Evolutionary conservation across 257 asterid species (phyloP).

Genomic region (Penstemon newberryi): DNA sequence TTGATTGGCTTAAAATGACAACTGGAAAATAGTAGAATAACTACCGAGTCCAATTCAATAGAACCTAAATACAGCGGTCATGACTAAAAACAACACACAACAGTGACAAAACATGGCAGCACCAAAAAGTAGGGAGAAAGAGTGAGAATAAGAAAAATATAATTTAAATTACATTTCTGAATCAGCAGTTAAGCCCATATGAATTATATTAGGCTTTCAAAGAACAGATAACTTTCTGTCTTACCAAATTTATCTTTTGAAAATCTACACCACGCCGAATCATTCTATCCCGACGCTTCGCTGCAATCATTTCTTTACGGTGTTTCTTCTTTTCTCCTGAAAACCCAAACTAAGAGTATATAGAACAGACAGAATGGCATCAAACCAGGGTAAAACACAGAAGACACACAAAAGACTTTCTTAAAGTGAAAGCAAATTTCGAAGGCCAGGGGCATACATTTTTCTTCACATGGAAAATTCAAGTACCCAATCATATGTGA

Average conservation of each 20-base stretch:
- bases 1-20: conserved; percentile 12
- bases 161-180: conserved; percentile 15
- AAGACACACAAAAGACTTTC: background rate
- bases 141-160: conserved; percentile 7
- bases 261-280: conserved; percentile 83
- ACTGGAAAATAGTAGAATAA: background rate
- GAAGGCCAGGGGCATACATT: background rate
- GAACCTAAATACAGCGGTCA: conserved; percentile 18
- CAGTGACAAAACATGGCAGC: background rate
- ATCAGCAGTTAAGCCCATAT: background rate
- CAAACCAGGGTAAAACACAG: background rate
- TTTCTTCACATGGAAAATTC: background rate
- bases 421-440: background rate
- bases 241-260: conserved; percentile 78
- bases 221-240: conserved; percentile 19
- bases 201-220: background rate
- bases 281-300: conserved; percentile 85
- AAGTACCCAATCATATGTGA: background rate
- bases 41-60: conserved; percentile 12
- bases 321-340: conserved; percentile 92
- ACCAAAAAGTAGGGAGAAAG: conserved; percentile 4
- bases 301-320: conserved; percentile 75
- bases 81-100: conserved; percentile 4
- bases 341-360: conserved; percentile 27
- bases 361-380: background rate